phyloP scores from a whole-genome alignment of 345 rosid species.

The Populus simonii region DNA sequence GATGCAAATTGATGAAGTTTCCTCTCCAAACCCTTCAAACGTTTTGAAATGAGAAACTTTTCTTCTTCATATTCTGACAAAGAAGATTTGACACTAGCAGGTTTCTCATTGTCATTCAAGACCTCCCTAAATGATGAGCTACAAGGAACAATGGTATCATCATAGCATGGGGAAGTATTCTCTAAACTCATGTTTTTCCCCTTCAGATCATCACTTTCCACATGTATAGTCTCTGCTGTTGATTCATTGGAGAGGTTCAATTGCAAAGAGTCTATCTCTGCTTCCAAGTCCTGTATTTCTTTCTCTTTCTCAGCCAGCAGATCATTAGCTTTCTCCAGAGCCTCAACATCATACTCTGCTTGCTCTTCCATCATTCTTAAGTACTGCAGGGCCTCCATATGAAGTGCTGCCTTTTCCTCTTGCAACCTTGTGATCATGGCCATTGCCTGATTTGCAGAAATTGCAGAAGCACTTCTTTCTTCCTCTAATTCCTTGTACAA shows the following conservation, averaged over 20 bases:
- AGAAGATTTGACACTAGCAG: slow-evolving; percentile 8
- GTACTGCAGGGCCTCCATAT: slow-evolving; percentile 88
- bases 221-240: slow-evolving; percentile 20
- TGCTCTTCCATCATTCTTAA: slow-evolving; percentile 86
- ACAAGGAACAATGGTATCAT: slow-evolving; percentile 12
- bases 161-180: slow-evolving; percentile 12
- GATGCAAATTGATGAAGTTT: slow-evolving; percentile 34
- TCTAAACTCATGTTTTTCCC: slow-evolving; percentile 19
- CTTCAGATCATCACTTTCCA: slow-evolving; percentile 7
- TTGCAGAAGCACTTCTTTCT: slow-evolving; percentile 85
- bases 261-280: slow-evolving; percentile 55
- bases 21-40: slow-evolving; percentile 37
- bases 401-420: slow-evolving; percentile 82
- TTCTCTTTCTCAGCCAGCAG: slow-evolving; percentile 65
- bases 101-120: slow-evolving; percentile 24
- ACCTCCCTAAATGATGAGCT: slow-evolving; percentile 9
- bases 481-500: slow-evolving; percentile 83
- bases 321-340: slow-evolving; percentile 67
- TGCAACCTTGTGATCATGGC: slow-evolving; percentile 96
- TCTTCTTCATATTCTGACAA: slow-evolving; percentile 39
- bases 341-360: slow-evolving; percentile 85
- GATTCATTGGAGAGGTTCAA: slow-evolving; percentile 39
- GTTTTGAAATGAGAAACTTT: slow-evolving; percentile 31
- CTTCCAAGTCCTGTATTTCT: slow-evolving; percentile 69
- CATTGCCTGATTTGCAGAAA: slow-evolving; percentile 92